Conservation (phyloP, 148 eudicot species). For the Rhododendron mucronatum region DNA sequence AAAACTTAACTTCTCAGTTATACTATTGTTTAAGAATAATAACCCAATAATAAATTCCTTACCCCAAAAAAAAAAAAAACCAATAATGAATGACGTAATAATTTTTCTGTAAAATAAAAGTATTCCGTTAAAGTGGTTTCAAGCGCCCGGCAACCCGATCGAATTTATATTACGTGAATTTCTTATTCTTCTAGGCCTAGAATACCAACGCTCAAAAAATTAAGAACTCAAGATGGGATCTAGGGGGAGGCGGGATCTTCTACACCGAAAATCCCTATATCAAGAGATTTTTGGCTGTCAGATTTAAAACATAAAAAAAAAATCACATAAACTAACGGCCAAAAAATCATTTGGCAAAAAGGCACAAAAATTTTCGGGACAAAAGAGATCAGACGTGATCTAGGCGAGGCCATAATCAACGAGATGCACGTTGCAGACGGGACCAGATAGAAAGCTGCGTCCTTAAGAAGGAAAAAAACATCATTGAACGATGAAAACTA, state of each 20-base stretch:
- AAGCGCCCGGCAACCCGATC: neutral
- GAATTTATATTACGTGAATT: neutral
- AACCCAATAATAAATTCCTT: neutral
- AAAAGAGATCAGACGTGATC: too few species aligned
- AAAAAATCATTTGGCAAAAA: too few species aligned
- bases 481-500: too few species aligned
- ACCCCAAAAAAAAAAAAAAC: too few species aligned
- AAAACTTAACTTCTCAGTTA: neutral
- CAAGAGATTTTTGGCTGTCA: accelerated
- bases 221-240: neutral
- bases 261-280: too few species aligned
- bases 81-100: neutral
- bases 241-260: too few species aligned
- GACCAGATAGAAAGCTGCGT: neutral
- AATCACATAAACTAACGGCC: too few species aligned
- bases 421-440: neutral
- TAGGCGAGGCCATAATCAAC: neutral
- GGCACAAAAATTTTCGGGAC: too few species aligned
- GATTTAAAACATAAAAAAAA: too few species aligned
- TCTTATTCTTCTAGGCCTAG: neutral
- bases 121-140: neutral
- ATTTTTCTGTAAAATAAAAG: neutral
- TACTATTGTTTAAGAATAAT: neutral
- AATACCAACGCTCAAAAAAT: neutral
- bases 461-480: too few species aligned